Conservation (phyloP, 176 grass and related monocot genomes). For the Oryza meyeriana region DNA sequence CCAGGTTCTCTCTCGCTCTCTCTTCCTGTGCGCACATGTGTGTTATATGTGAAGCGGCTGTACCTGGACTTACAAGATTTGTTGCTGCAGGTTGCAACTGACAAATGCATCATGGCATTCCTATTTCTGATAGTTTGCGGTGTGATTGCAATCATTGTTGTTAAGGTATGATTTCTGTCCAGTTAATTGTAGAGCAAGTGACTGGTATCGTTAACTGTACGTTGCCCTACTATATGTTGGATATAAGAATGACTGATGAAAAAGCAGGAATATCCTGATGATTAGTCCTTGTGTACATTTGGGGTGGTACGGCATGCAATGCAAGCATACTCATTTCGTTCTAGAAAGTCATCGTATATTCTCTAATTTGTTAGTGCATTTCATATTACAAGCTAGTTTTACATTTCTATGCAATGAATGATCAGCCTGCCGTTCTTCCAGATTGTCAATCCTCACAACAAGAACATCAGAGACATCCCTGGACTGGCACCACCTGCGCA, state of each 20-base stretch:
- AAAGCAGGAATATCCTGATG: neutral
- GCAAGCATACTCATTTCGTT: neutral
- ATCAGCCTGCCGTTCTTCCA: conserved; percentile 24
- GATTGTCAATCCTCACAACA: conserved; percentile 92
- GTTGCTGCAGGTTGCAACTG: conserved; percentile 85
- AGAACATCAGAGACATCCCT: conserved; percentile 84
- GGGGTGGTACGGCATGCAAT: neutral
- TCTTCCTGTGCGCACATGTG: neutral
- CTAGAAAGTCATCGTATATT: neutral
- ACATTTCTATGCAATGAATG: neutral
- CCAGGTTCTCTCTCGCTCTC: conserved; percentile 38
- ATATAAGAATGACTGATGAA: neutral
- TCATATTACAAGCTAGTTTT: neutral
- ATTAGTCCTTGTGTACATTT: neutral
- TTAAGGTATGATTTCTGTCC: conserved; percentile 63
- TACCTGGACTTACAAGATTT: conserved; percentile 18
- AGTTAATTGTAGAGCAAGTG: neutral
- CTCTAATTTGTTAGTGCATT: neutral
- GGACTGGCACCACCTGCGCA: conserved; percentile 92
- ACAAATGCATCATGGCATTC: conserved; percentile 96
- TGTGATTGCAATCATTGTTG: conserved; percentile 88
- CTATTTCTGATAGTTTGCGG: conserved; percentile 83
- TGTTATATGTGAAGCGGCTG: neutral
- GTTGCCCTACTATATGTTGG: neutral
- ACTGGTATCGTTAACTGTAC: neutral